phyloP scores from a whole-genome alignment of 345 rosid genomes.

The Hibiscus mutabilis region DNA sequence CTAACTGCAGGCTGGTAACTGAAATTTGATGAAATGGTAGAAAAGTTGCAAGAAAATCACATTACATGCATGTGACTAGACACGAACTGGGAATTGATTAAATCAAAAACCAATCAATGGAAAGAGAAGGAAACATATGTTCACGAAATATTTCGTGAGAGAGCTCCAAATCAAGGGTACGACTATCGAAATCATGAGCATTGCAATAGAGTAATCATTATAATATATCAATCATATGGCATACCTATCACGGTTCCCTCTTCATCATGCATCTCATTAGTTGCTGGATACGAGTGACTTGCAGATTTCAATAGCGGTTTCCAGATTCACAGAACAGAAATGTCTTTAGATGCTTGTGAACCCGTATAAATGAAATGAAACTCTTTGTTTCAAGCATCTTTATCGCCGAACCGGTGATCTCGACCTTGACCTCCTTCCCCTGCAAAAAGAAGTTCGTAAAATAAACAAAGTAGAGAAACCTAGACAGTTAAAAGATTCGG shows the following conservation, averaged over 20 bases:
- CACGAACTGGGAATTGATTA: too few species aligned
- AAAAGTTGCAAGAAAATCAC: too few species aligned
- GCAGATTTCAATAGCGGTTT: constrained; percentile 1
- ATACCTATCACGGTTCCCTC: background rate
- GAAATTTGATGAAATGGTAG: too few species aligned
- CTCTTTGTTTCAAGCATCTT: constrained; percentile 20
- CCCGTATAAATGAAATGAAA: constrained; percentile 1
- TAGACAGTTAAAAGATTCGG: constrained; percentile 5
- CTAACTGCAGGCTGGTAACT: too few species aligned
- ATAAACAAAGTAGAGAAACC: constrained; percentile 1
- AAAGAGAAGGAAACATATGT: background rate
- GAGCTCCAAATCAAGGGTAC: background rate
- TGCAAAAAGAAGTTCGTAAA: constrained; percentile 23
- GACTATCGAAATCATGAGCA: background rate
- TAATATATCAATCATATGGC: background rate
- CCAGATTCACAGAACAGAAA: background rate
- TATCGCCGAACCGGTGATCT: constrained; percentile 64
- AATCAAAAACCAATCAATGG: background rate
- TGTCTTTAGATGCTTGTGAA: background rate
- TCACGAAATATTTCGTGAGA: background rate
- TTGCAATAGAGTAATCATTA: background rate
- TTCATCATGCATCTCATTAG: background rate
- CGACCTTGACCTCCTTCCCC: constrained; percentile 75
- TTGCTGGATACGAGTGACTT: background rate
- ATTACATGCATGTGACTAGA: too few species aligned